phyloP scores from a whole-genome alignment of 352 stramenopile genomes.

The Elongisporangium anandrum region DNA sequence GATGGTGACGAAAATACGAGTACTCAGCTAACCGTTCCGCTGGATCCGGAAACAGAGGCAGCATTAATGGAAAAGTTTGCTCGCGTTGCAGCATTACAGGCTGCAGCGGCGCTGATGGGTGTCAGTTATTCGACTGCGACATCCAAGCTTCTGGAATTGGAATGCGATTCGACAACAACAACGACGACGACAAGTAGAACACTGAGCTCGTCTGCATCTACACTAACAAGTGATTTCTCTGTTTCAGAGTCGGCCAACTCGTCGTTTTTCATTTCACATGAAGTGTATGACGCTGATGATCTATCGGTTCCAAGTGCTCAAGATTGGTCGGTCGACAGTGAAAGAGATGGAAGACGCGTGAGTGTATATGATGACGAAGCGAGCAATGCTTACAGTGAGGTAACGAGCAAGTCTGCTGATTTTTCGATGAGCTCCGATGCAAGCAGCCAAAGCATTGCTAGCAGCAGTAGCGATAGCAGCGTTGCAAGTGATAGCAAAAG shows the following conservation, averaged over 20 bases:
- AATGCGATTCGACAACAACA: constrained; percentile 31
- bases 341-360: neutral
- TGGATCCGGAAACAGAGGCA: constrained; percentile 43
- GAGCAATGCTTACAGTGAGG: constrained; percentile 1
- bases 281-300: neutral
- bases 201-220: neutral
- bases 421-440: constrained; percentile 5
- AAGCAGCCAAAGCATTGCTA: constrained; percentile 8
- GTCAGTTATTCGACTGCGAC: constrained; percentile 19
- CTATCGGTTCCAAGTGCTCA: neutral
- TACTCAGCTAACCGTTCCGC: constrained; percentile 21
- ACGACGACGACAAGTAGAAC: constrained; percentile 11
- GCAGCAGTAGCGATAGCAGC: constrained; percentile 22
- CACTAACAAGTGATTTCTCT: neutral
- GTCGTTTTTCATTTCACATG: neutral
- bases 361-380: neutral
- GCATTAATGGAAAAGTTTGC: constrained; percentile 68
- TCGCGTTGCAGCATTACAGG: constrained; percentile 44
- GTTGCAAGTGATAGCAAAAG: constrained; percentile 10
- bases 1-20: constrained; percentile 31
- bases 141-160: constrained; percentile 26
- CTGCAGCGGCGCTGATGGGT: constrained; percentile 30
- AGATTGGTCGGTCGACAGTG: neutral
- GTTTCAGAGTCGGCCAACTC: neutral
- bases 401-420: neutral